Evolutionary conservation across 2,329 filamentous ascomycete species (phyloP), one percentile per base, ranked within the genome.

Genomic region (Cercospora zeina): DNA sequence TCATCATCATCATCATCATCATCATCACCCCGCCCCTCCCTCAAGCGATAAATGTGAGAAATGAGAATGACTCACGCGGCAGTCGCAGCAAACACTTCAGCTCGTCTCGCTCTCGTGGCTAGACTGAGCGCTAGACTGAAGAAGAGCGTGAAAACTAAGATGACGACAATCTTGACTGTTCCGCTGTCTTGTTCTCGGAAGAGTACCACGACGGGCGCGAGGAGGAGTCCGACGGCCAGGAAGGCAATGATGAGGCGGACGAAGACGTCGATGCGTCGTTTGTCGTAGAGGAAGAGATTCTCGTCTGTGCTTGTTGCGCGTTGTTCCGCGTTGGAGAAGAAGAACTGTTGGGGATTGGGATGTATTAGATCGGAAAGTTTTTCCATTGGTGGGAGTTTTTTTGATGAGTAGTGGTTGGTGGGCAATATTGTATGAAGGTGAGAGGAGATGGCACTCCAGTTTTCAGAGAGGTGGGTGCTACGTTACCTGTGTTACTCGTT

Each of bases 301-400:
- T 70, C 61, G 59, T 77, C 73, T 2, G 61, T 65, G 0, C 76
- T 76, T 51, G 77, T 77, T 0, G 69, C 70, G 14, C 72, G 68
- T 4, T 77, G 71, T 57, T 77, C 74, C 1, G 73, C 74, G 2
- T 76, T 77, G 30, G 73, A 73, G 63, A 78, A 77, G 42, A 74
- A 71, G 31, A 65, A 69, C 75, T 77, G 61, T 49, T 31, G 3
- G n/a, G n/a, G 13, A 3, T 27, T 27, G 24, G 24, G 6, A 27
- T 27, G 24, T 3, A 27, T 27, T 27, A 27, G 24, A 27, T 27
- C 24, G 24, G 24, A 6, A 27, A 3, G 24, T 27, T 6, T 6
- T 6, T 27, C 6, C n/a, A n/a, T n/a, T n/a, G n/a, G n/a, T n/a
- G n/a, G n/a, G n/a, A n/a, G n/a, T n/a, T n/a, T n/a, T n/a, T n/a